phyloP scores from a whole-genome alignment of 2,329 filamentous ascomycete genomes.

The Nigrograna mackinnonii region DNA sequence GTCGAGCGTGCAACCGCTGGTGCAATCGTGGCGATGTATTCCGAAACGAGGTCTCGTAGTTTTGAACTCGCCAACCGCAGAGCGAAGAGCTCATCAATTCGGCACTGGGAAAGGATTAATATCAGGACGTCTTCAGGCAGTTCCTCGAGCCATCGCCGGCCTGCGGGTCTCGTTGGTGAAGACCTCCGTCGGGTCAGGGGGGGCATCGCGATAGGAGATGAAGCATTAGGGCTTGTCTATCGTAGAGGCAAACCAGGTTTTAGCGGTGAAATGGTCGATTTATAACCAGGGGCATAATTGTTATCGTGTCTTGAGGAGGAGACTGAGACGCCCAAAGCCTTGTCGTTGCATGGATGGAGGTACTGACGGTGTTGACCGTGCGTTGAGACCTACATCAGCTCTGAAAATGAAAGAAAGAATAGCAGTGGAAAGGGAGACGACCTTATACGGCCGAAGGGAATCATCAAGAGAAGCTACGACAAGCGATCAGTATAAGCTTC shows the following conservation, averaged over 20 bases:
- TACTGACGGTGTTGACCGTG: no score
- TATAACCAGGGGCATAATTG: constrained; percentile 7
- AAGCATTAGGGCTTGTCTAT: no score
- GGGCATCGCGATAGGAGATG: no score
- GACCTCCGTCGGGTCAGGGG: constrained; percentile 7
- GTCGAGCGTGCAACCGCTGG: constrained; percentile 28
- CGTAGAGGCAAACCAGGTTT: no score
- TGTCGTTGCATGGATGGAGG: no score
- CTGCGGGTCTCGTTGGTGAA: constrained; percentile 2
- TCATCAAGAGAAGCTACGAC: no score
- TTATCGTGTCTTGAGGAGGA: constrained; percentile 1
- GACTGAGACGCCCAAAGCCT: no score
- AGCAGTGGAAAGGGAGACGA: no score
- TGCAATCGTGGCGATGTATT: constrained; percentile 30
- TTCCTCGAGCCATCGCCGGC: constrained; percentile 12
- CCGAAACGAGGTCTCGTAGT: constrained; percentile 23
- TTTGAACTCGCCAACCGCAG: constrained; percentile 22
- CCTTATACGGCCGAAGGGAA: no score
- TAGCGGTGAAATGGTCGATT: neutral
- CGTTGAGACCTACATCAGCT: no score
- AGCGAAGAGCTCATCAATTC: constrained; percentile 28
- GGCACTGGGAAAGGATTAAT: constrained; percentile 26
- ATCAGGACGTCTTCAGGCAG: constrained; percentile 37
- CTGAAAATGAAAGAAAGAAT: no score
- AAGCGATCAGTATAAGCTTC: no score